These are phyloP conservation scores for Blastocystis hominis DNA, from an alignment of 352 stramenopile genomes.

Conservation along the genomic window DNA sequence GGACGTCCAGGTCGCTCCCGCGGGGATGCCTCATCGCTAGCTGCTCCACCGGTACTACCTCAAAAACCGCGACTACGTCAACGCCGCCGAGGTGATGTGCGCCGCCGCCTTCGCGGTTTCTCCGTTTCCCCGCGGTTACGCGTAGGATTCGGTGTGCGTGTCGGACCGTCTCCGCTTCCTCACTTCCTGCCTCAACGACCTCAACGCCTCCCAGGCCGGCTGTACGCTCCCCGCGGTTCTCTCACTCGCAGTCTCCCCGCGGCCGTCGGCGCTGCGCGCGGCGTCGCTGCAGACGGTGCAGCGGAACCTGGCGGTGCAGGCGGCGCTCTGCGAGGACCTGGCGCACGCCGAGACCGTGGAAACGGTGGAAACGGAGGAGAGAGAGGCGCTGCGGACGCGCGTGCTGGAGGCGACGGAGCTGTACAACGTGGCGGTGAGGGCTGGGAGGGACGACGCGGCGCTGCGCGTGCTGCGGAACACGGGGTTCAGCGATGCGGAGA, in stretches of 20 bases:
- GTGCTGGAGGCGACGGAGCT: constrained; percentile 11
- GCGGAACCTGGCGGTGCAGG: background rate
- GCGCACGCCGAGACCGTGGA: background rate
- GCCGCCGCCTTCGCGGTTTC: background rate
- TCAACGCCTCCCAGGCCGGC: background rate
- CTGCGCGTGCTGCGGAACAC: background rate
- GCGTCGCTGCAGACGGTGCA: background rate
- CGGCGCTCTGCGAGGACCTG: background rate
- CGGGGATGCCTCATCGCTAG: background rate
- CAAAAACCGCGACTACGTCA: constrained; percentile 21
- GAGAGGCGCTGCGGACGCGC: background rate
- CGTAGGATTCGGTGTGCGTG: background rate
- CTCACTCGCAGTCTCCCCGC: background rate
- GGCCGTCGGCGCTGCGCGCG: background rate
- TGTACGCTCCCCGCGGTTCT: background rate
- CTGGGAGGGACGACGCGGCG: background rate
- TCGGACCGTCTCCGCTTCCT: background rate
- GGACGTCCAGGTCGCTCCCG: background rate
- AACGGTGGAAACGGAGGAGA: too few relatives aligned
- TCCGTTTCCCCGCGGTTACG: background rate
- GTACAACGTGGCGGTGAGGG: background rate
- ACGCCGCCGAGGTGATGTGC: constrained; percentile 18
- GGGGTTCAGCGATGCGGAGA: background rate
- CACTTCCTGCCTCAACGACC: constrained; percentile 39
- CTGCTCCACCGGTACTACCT: constrained; percentile 52